phyloP scores from a whole-genome alignment of 1,284 basidiomycete species.

The Tylopilus sp. region DNA sequence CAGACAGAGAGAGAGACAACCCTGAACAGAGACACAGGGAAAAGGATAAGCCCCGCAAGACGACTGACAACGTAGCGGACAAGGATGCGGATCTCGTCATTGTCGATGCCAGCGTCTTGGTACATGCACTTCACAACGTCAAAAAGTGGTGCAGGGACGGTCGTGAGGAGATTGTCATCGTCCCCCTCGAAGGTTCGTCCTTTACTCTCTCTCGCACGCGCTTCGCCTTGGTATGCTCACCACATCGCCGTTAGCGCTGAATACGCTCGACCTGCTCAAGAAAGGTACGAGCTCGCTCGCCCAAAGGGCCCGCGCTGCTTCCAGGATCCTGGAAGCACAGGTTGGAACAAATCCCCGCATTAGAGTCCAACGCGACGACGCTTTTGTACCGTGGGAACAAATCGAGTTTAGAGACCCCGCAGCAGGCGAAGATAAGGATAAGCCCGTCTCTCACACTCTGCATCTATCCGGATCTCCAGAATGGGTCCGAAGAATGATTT shows the following conservation, averaged over 20 bases:
- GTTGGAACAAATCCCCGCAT: conserved; percentile 77
- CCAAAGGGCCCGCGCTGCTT: conserved; percentile 77
- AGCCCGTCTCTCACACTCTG: conserved; percentile 20
- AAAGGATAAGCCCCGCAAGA: conserved; percentile 32
- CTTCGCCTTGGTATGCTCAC: conserved; percentile 14
- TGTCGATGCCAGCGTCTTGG: conserved; percentile 82
- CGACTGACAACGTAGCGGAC: conserved; percentile 36
- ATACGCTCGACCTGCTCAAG: conserved; percentile 91
- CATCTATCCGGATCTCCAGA: conserved; percentile 53
- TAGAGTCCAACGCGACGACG: conserved; percentile 72
- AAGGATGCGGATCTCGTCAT: conserved; percentile 75
- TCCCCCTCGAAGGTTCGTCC: conserved; percentile 81
- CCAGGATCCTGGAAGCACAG: conserved; percentile 77
- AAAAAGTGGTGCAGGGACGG: conserved; percentile 79
- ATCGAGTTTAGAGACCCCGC: conserved; percentile 45
- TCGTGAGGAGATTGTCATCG: conserved; percentile 65
- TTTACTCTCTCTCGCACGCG: neutral
- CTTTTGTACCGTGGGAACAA: conserved; percentile 73
- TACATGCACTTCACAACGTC: conserved; percentile 78
- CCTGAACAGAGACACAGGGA: conserved; percentile 22
- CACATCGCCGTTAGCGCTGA: conserved; percentile 57
- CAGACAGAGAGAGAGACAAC: conserved; percentile 32
- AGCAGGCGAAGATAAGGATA: conserved; percentile 29
- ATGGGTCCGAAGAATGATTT: conserved; percentile 77
- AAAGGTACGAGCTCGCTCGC: conserved; percentile 79